Evolutionary conservation across 345 rosid species (phyloP), one percentile per base, ranked within the genome.

Genomic region (Euphorbia pulcherrima): DNA sequence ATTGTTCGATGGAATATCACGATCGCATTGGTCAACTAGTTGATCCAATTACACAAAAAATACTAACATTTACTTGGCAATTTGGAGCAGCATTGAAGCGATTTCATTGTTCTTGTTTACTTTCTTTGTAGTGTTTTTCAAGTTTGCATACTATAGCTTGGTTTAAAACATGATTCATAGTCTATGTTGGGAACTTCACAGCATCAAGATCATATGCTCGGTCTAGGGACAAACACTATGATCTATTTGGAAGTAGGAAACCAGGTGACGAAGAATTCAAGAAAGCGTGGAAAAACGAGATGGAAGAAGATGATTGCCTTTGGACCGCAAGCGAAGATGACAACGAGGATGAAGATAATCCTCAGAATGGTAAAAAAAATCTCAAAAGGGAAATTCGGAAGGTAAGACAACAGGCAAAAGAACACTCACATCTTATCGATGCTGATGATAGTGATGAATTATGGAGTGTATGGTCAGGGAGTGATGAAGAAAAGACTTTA

Each of bases 241-340:
- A 91, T 82, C 88, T 91, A 21, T 91, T 94, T 77, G 89, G 95
- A 28, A 64, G 76, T 54, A 77, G 57, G 33, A 80, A 57, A 72
- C 94, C 90, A 0, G 92, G 97, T 1, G 84, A 82, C 59, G 80
- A 79, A 23, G 77, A 82, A 9, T 93, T 90, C 61, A 84, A 81
- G 77, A 79, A 90, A 68, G 77, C 90, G 16, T 90, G 96, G 89
- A 80, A 84, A 78, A 81, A 84, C 68, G 85, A 83, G 68, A 72
- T 85, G 84, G 85, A 83, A 17, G 90, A 93, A 72, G 94, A 84
- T 66, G 74, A 60, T 50, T 73, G 84, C 68, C 75, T 88, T 0
- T 93, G 98, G 97, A 85, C 94, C 20, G 94, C 85, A 68, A 93
- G 97, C 64, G 98, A 90, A 79, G 95, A 83, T 75, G 94, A 88